These are phyloP conservation scores for Stevia rebaudiana DNA, from an alignment of 140 eudicot genomes.

Conservation along the genomic window DNA sequence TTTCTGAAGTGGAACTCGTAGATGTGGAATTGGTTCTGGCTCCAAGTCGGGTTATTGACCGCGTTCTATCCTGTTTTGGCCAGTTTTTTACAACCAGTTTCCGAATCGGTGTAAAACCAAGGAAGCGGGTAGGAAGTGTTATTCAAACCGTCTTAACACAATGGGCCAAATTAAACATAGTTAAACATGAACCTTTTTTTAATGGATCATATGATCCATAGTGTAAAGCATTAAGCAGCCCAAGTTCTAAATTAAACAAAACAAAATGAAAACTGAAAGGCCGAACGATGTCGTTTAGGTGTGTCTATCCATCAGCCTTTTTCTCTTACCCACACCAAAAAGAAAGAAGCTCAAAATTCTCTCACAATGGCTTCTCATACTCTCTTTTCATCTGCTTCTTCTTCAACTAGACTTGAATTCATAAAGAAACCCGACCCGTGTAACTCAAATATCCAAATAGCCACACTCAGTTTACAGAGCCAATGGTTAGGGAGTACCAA, in stretches of 20 bases:
- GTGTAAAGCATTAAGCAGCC: background rate
- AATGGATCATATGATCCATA: background rate
- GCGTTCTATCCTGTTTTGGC: no score
- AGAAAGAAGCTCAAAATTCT: conserved; percentile 13
- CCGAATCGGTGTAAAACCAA: no score
- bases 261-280: background rate
- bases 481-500: conserved; percentile 41
- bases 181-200: no score
- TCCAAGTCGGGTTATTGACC: no score
- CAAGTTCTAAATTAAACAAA: background rate
- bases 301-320: no score
- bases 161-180: no score
- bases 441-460: conserved; percentile 12
- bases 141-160: no score
- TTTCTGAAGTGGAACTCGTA: no score
- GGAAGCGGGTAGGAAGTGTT: no score
- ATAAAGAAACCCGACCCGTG: conserved; percentile 22
- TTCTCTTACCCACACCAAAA: no score
- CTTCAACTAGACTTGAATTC: conserved; percentile 19
- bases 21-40: no score
- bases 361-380: conserved; percentile 41
- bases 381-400: conserved; percentile 27
- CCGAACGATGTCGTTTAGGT: background rate
- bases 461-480: conserved; percentile 16
- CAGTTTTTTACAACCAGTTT: no score